Evolutionary conservation across 768 basidiomycete species (phyloP), one percentile per base, ranked within the genome.

Genomic region (Podaxis sp.): DNA sequence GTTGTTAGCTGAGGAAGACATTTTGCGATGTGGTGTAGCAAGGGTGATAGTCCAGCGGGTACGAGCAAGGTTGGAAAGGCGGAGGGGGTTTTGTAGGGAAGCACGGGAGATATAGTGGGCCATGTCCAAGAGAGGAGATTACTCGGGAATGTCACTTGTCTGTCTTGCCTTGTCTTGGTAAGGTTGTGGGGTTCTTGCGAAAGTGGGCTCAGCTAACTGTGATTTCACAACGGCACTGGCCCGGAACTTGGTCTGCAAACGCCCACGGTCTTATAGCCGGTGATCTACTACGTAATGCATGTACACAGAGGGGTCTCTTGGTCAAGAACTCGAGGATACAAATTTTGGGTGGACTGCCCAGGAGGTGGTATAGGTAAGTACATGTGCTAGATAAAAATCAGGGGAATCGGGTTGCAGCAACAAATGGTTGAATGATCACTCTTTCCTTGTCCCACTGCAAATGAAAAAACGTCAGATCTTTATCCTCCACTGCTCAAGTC

Each of bases 381-480:
- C 13, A 24, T 50, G 7, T 19, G 5, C 1, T 19, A 19, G n/a
- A 12, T 24, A 13, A 2, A 55, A 49, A 60, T 63, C 52, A 67
- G 24, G 69, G 70, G 40, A 74, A 64, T n/a, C 70, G 66, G 40
- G 72, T 73, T 15, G 69, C 74, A 13, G 69, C 60, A 38, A 71
- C 66, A 65, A 72, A 74, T 4, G 86, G 85, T 37, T 78, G 64
- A 57, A 88, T 82, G 3, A 78, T 71, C 29, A 87, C 60, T 68
- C 80, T 84, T 67, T 85, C 81, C 65, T 77, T 80, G 66, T 89
- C 85, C 87, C 87, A 88, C 86, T 88, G 59, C 9, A 49, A 29
- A 54, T 22, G 22, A 25, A 17, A 37, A 41, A 15, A 17, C 8
- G 27, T 61, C 36, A 38, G 27, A 52, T 50, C 33, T 52, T 53